Conservation (phyloP, 805 yeast genomes). For the Brettanomyces nanus region DNA sequence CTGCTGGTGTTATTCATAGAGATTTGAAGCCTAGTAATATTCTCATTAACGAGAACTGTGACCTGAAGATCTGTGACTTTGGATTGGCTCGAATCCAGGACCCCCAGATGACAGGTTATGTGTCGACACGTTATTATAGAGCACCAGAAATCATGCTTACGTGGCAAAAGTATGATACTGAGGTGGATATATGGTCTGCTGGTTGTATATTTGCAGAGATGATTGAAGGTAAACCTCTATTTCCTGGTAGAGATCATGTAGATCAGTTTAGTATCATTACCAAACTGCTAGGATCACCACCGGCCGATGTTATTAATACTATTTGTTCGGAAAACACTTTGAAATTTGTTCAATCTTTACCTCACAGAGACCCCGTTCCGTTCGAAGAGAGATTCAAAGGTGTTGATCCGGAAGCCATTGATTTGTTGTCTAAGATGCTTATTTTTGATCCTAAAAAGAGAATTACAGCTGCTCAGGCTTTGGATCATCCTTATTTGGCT, state of each 20-base stretch:
- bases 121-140: conserved; percentile 88
- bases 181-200: conserved; percentile 96
- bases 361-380: conserved; percentile 88
- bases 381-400: conserved; percentile 71
- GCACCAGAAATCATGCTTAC: conserved; percentile 99
- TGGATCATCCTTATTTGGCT: conserved; percentile 83
- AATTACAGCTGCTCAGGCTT: conserved; percentile 84
- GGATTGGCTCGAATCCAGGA: conserved; percentile 96
- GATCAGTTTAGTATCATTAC: conserved; percentile 97
- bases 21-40: conserved; percentile 66
- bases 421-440: conserved; percentile 79
- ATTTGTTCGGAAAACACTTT: conserved; percentile 93
- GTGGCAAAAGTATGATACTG: conserved; percentile 96
- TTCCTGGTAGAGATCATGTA: conserved; percentile 98
- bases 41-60: conserved; percentile 85
- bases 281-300: conserved; percentile 89
- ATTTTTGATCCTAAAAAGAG: conserved; percentile 94
- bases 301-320: conserved; percentile 90
- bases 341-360: conserved; percentile 88
- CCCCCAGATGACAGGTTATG: conserved; percentile 99
- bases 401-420: conserved; percentile 81
- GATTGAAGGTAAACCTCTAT: conserved; percentile 94
- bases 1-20: conserved; percentile 92
- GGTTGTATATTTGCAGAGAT: conserved; percentile 97
- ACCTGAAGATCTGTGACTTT: conserved; percentile 89